These are phyloP conservation scores for Blakeslea trispora DNA, from an alignment of 371 early-diverging fungal species.

Conservation along the genomic window DNA sequence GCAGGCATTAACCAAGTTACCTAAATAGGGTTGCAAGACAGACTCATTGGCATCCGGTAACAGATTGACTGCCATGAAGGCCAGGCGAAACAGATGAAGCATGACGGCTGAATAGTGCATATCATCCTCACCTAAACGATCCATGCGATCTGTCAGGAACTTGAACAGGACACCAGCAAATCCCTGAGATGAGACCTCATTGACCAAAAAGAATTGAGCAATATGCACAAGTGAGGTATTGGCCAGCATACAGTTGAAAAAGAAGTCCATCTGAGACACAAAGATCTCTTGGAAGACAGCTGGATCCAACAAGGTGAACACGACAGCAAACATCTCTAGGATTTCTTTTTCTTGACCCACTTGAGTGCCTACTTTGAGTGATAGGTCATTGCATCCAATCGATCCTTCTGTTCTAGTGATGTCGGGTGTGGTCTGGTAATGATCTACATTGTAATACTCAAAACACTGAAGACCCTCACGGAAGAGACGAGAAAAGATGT, in stretches of 20 bases:
- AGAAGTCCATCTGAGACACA: slow-evolving; percentile 82
- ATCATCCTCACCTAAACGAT: slow-evolving; percentile 81
- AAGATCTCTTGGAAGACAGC: slow-evolving; percentile 96
- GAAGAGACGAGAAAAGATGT: slow-evolving; percentile 71
- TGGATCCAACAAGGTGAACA: slow-evolving; percentile 87
- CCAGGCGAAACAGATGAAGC: slow-evolving; percentile 89
- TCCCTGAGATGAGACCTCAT: slow-evolving; percentile 72
- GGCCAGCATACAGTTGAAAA: slow-evolving; percentile 85
- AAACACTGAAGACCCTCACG: slow-evolving; percentile 86
- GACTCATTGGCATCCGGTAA: slow-evolving; percentile 93
- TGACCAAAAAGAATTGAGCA: slow-evolving; percentile 87
- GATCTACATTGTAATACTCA: slow-evolving; percentile 82
- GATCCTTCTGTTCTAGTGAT: too few species aligned
- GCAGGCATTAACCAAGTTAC: slow-evolving; percentile 85
- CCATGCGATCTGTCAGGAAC: slow-evolving; percentile 82
- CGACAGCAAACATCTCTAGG: slow-evolving; percentile 86
- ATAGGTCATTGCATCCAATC: slow-evolving; percentile 33
- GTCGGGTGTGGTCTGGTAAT: too few species aligned
- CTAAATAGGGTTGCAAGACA: slow-evolving; percentile 90
- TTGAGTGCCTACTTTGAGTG: slow-evolving; percentile 49
- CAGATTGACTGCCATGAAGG: slow-evolving; percentile 93
- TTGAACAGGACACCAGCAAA: slow-evolving; percentile 80
- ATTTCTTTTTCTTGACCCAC: slow-evolving; percentile 86
- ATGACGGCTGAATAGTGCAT: slow-evolving; percentile 75
- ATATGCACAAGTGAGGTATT: slow-evolving; percentile 82